Evolutionary conservation across 2,329 filamentous ascomycete genomes (phyloP), one percentile per base, ranked within the genome.

Genomic region (Sphaerulina vaccinii): DNA sequence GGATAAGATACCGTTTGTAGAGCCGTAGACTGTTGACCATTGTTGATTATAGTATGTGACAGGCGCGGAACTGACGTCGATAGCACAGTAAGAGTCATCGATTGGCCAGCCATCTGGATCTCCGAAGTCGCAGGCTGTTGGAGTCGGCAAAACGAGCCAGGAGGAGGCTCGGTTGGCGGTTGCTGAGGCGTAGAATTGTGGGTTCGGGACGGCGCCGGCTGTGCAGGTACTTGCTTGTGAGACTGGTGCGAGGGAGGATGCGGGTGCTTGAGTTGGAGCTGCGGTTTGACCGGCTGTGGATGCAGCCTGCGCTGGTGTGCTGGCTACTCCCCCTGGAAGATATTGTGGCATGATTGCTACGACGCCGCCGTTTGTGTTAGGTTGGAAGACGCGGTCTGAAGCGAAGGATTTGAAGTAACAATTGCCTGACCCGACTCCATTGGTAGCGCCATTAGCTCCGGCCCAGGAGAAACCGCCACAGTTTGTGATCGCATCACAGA

Each of bases 21-120:
- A 53, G 35, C 65, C 57, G 55, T 62, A 66, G 41, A 59, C 56
- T 3, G 44, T 47, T n/a, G 51, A 51, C 27, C 51, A 56, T 7
- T 52, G 49, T 27, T 50, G 36, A 19, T 46, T 21, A 55, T 65
- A 68, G 37, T 68, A 56, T 6, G 45, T 45, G 46, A 68, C 3
- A 13, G 7, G 60, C 7, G 56, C 23, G 54, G 66, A 65, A n/a
- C 64, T 61, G 13, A 68, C 59, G 46, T 59, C 52, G 39, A 70
- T 59, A 38, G 61, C 48, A 54, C 65, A 65, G 61, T 65, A 70
- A 49, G 52, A 57, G 54, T 70, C 68, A 54, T 70, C 68, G 54
- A 68, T 58, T 23, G 61, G 58, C 18, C 51, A 59, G 47, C 54
- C 47, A 7, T 58, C 37, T 10, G 61, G 61, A 32, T 64, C 63